Conservation (phyloP, 306 rosid genomes). For the Leucaena leucocephala region DNA sequence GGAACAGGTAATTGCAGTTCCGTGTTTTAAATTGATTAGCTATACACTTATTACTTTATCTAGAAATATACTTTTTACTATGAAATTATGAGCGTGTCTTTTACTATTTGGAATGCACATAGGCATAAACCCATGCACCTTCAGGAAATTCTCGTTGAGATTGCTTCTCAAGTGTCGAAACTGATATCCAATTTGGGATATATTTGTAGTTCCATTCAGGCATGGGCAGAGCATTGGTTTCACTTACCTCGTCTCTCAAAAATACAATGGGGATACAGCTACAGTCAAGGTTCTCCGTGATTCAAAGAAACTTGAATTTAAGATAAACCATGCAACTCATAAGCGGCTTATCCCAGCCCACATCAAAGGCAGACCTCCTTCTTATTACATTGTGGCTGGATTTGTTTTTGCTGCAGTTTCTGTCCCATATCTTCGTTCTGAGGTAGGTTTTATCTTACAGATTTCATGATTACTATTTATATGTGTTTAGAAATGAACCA, state of each 20-base stretch:
- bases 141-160: constrained; percentile 10
- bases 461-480: not conserved
- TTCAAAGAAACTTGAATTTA: constrained; percentile 53
- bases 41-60: not conserved
- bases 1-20: constrained; percentile 62
- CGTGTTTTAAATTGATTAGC: not conserved
- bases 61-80: not conserved
- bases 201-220: constrained; percentile 71
- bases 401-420: constrained; percentile 77
- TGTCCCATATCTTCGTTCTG: constrained; percentile 86
- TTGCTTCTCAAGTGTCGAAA: not conserved
- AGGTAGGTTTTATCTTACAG: constrained; percentile 51
- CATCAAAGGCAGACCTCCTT: constrained; percentile 80
- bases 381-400: constrained; percentile 88
- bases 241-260: constrained; percentile 73
- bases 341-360: constrained; percentile 79
- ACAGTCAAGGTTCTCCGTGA: constrained; percentile 60
- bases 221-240: constrained; percentile 93
- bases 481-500: not conserved
- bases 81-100: not conserved
- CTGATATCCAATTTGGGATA: constrained; percentile 34
- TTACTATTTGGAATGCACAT: not conserved
- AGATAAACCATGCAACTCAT: constrained; percentile 66
- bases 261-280: constrained; percentile 66
- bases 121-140: not conserved